Percentiles rank a stretch among this genome's conserved stretches.
These are phyloP conservation scores for Fusarium dlaminii DNA, from an alignment of 2,329 filamentous ascomycete species.

Conservation along the genomic window DNA sequence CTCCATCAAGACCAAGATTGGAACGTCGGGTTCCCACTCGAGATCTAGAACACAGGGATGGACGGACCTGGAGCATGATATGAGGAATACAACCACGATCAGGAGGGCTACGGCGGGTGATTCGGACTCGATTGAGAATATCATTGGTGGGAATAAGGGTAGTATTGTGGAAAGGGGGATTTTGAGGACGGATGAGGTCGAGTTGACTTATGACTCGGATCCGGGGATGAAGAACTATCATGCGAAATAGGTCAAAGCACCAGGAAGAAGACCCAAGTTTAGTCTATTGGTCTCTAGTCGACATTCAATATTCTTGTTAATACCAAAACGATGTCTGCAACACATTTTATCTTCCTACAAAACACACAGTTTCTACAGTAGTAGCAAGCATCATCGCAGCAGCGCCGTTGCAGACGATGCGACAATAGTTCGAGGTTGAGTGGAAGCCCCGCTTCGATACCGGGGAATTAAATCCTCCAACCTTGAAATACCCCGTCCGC, in stretches of 20 bases:
- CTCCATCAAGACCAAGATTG: constrained; percentile 19
- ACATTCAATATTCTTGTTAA: too few species aligned
- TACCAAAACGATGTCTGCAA: too few species aligned
- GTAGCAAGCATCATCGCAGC: not conserved
- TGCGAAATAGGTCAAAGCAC: not conserved
- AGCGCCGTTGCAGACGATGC: not conserved
- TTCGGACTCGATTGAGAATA: constrained; percentile 20
- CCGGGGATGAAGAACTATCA: not conserved
- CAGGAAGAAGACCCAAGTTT: not conserved
- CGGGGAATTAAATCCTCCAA: not conserved
- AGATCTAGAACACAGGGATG: constrained; percentile 19
- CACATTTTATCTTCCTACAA: too few species aligned
- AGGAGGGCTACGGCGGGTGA: not conserved
- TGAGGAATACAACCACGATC: not conserved
- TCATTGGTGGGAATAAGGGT: not conserved
- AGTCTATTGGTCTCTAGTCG: too few species aligned
- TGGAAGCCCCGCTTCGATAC: not conserved
- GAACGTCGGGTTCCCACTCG: constrained; percentile 14
- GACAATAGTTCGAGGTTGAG: not conserved
- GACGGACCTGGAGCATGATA: constrained; percentile 16
- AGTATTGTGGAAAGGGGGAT: constrained; percentile 8
- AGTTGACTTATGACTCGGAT: constrained; percentile 5
- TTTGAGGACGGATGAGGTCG: constrained; percentile 13
- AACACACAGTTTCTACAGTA: not conserved
- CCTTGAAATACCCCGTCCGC: not conserved